Conservation (phyloP, 1,139 yeast species). For the Ogataea hybrid region DNA sequence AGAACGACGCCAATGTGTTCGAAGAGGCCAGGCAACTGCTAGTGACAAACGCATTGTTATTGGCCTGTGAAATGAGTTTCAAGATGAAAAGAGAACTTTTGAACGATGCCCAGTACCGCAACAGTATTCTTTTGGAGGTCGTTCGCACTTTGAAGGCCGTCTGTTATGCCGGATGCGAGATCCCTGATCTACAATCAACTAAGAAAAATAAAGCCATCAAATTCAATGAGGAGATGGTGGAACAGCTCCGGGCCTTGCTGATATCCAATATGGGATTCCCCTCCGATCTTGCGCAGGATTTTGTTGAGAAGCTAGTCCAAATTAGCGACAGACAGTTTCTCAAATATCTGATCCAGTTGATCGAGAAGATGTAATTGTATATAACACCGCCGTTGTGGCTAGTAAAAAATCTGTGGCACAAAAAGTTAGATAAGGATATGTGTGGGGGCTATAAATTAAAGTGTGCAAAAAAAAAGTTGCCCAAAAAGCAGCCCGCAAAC, state of each 20-base stretch:
- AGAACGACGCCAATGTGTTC: conserved; percentile 34
- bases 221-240: conserved; percentile 30
- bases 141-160: conserved; percentile 68
- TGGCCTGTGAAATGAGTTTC: conserved; percentile 78
- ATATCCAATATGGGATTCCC: conserved; percentile 56
- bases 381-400: conserved; percentile 2
- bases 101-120: conserved; percentile 76
- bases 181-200: conserved; percentile 28
- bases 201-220: conserved; percentile 24
- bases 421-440: conserved; percentile 6
- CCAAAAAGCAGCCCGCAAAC: conserved; percentile 12
- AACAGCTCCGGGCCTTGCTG: conserved; percentile 36
- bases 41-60: conserved; percentile 63
- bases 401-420: conserved; percentile 2
- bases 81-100: conserved; percentile 62
- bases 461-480: conserved; percentile 6
- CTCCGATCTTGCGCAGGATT: conserved; percentile 50
- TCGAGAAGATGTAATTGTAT: conserved; percentile 35
- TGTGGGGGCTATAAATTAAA: conserved; percentile 8
- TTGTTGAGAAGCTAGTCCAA: conserved; percentile 54
- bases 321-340: conserved; percentile 58
- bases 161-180: conserved; percentile 36
- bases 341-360: conserved; percentile 60
- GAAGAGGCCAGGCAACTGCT: conserved; percentile 56
- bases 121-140: conserved; percentile 66